phyloP scores from a whole-genome alignment of 2,329 filamentous ascomycete species.

The Penicillium sp. region DNA sequence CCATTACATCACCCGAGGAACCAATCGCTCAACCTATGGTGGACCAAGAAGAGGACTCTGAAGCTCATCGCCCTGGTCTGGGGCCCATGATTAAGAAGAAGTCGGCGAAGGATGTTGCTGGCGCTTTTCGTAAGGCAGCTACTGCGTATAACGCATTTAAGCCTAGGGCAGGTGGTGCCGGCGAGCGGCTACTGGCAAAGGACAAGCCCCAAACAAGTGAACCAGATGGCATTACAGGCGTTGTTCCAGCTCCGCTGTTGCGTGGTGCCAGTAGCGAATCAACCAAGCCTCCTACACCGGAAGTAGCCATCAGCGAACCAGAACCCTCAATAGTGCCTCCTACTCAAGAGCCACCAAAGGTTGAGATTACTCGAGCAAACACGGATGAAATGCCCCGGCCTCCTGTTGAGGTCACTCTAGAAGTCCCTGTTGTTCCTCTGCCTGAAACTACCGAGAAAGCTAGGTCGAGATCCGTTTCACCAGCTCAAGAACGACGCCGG shows the following conservation, averaged over 20 bases:
- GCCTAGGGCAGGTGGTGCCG: conserved; percentile 80
- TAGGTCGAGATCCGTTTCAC: conserved; percentile 31
- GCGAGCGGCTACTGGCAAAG: conserved; percentile 66
- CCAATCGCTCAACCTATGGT: neutral
- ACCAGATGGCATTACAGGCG: conserved; percentile 83
- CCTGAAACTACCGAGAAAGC: conserved; percentile 16
- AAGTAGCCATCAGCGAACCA: conserved; percentile 18
- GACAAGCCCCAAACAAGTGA: conserved; percentile 60
- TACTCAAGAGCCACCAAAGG: conserved; percentile 27
- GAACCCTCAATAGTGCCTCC: conserved; percentile 12
- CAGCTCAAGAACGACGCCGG: conserved; percentile 52
- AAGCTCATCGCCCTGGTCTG: conserved; percentile 66
- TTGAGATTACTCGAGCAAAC: conserved; percentile 36
- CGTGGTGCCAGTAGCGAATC: conserved; percentile 40
- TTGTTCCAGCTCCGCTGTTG: conserved; percentile 70
- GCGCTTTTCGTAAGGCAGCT: conserved; percentile 75
- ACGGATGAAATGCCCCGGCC: conserved; percentile 27
- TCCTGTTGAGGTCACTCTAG: conserved; percentile 19
- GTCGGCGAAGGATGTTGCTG: conserved; percentile 67
- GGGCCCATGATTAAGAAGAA: conserved; percentile 89
- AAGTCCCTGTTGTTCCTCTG: conserved; percentile 4
- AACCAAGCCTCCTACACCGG: conserved; percentile 22
- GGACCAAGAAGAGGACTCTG: conserved; percentile 19
- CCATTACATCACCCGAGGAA: neutral
- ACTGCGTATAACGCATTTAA: conserved; percentile 71